Evolutionary conservation across 2,329 filamentous ascomycete species (phyloP), one percentile per base, ranked within the genome.

Genomic region (Rugonectria rugulosa): DNA sequence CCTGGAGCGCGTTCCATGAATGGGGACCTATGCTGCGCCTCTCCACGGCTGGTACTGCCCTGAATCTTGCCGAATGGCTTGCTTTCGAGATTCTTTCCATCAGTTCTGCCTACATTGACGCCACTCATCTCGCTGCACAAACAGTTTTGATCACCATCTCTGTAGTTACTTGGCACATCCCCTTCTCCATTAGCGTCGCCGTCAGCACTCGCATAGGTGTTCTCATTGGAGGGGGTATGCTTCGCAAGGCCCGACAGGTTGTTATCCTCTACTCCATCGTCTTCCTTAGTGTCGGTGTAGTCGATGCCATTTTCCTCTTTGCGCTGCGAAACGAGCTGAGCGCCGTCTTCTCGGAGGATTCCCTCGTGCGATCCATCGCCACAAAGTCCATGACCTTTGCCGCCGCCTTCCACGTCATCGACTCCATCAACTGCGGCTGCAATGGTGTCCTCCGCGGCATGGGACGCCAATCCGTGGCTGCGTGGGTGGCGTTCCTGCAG

Each of bases 51-150:
- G 76, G 76, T 0, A 70, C 72, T 6, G 67, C 70, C 5, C 72
- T 78, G n/a, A 75, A 72, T 21, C 45, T 78, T 8, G 75, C 73
- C 5, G 76, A 79, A 63, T 78, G 75, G 74, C 67, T 69, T 8
- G 76, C 76, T 3, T 76, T 74, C 38, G 76, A 79, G 63, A 69
- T 80, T n/a, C 61, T 79, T 7, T 78, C 75, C 3, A 68, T 80
- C 5, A 75, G 75, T 64, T 75, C 78, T 0, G 77, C 75, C 4
- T 78, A 78, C 57, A 65, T 80, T 23, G 72, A 72, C 59, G 78
- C 76, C 2, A 69, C 70, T 7, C 73, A 78, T 45, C 70, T 78
- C 2, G 76, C 76, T 2, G 75, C 75, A 7, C 75, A 78, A 59
- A 73, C 74, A 4, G 66, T 78, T 8, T 55, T 78, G 47, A 75